phyloP scores from a whole-genome alignment of 2,329 filamentous ascomycete species.

The Colletotrichum abscissum region DNA sequence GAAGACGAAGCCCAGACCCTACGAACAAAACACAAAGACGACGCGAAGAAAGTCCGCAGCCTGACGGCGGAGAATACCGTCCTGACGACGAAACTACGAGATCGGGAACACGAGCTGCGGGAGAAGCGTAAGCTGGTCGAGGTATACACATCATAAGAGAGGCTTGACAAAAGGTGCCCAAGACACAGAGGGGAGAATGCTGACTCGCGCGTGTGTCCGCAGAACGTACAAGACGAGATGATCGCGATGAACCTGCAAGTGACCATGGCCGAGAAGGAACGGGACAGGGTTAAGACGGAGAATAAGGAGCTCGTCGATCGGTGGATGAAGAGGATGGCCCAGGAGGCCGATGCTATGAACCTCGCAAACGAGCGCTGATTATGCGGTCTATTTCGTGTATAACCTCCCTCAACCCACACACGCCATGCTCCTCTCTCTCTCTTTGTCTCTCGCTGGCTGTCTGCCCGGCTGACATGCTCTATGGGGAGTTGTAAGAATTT shows the following conservation, averaged over 20 bases:
- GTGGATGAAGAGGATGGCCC: conserved; percentile 89
- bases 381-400: conserved; percentile 18
- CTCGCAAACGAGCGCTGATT: conserved; percentile 61
- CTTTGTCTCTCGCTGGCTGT: background rate
- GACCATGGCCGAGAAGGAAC: conserved; percentile 83
- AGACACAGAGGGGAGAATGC: background rate
- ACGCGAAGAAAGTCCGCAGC: conserved; percentile 69
- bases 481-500: conserved; percentile 34
- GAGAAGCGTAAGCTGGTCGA: conserved; percentile 87
- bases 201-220: conserved; percentile 15
- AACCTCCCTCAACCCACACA: background rate
- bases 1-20: conserved; percentile 73
- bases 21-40: conserved; percentile 68
- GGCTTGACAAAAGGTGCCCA: no score
- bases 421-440: background rate
- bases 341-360: conserved; percentile 92
- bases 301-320: conserved; percentile 90
- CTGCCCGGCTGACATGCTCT: conserved; percentile 17
- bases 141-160: conserved; percentile 50
- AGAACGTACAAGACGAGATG: conserved; percentile 93
- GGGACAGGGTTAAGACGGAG: conserved; percentile 79
- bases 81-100: conserved; percentile 75
- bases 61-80: conserved; percentile 72
- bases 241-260: conserved; percentile 88
- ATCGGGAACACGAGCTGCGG: conserved; percentile 86